Base-by-base conservation (phyloP, 306 rosid genomes). In the Crataegus laevigata region DNA sequence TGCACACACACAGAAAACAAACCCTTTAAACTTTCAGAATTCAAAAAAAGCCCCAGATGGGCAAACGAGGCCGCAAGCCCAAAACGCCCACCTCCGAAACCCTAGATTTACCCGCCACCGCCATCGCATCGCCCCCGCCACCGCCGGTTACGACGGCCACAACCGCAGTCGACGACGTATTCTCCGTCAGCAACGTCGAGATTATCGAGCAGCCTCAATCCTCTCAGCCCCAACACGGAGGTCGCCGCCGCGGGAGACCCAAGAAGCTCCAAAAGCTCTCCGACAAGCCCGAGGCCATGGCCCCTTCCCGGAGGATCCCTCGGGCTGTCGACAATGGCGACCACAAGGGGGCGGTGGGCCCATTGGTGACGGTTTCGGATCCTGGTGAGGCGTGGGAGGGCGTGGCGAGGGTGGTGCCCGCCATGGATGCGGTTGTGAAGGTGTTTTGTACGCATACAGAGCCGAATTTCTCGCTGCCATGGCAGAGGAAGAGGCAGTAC, bases 401-500 rank as follows among this genome's bases (percentile, higher is more conserved):
- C 22, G 64, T 77, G 5, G 87, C 82, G 8, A 83, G 96, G 82
- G 69, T 42, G 29, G 66, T 86, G 73, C 96, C 96, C 21, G 89
- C 89, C 11, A 96, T 96, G 98, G 97, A 92, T 78, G 84, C 98
- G 12, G 98, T 96, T 74, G 99, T 96, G 70, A 96, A 92, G 83
- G 98, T 96, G 58, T 90, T 96, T 61, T 92, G 98, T 30, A 93
- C 87, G 8, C 99, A 96, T 55, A 92, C 99, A 2, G 97, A 92
- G 77, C 98, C 99, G 25, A 96, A 96, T 81, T 92, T 96, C 77
- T 96, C 99, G 25, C 74, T 90, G n/a, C 97, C 97, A 2, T 92
- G 99, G 99, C 99, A 92, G 92, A 83, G 98, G 81, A 96, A 90
- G 87, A 82, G 96, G 76, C 99, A 89, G 58, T 96, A 85, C 64